Conservation (phyloP, 805 yeast species). For the Ogataea pini region DNA sequence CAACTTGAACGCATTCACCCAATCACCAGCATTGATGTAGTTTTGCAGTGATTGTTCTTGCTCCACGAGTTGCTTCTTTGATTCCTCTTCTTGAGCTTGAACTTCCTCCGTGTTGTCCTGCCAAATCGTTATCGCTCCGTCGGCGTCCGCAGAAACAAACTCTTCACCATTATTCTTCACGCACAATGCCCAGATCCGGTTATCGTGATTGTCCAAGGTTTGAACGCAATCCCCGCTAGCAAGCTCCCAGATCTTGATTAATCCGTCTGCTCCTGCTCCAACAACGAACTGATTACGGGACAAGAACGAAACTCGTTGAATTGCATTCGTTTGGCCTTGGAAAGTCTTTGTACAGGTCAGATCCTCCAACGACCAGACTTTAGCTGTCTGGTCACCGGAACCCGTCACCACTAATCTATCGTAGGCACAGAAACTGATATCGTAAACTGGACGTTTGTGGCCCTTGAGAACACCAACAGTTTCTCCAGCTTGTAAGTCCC, state of each 20-base stretch:
- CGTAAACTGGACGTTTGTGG: conserved; percentile 95
- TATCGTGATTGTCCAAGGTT: conserved; percentile 88
- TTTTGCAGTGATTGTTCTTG: conserved; percentile 87
- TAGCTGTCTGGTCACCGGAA: conserved; percentile 90
- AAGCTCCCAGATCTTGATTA: conserved; percentile 88
- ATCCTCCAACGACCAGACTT: conserved; percentile 84
- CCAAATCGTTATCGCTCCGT: conserved; percentile 90
- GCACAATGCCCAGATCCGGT: conserved; percentile 91
- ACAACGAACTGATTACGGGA: conserved; percentile 67
- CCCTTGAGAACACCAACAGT: conserved; percentile 81
- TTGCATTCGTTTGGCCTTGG: conserved; percentile 93
- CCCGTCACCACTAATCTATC: conserved; percentile 78
- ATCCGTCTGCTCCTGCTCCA: conserved; percentile 91
- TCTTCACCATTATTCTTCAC: conserved; percentile 63
- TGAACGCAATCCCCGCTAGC: conserved; percentile 72
- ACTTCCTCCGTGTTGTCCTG: conserved; percentile 80
- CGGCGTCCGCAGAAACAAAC: conserved; percentile 90
- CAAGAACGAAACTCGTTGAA: conserved; percentile 76
- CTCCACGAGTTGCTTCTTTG: conserved; percentile 62
- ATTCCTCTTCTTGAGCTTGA: conserved; percentile 53
- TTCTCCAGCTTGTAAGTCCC: conserved; percentile 89
- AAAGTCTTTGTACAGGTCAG: conserved; percentile 76
- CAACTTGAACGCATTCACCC: conserved; percentile 84
- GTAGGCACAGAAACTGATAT: conserved; percentile 74
- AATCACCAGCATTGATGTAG: conserved; percentile 67